Evolutionary conservation across 2,329 filamentous ascomycete species (phyloP).

Genomic region (Colletotrichum acutatum): DNA sequence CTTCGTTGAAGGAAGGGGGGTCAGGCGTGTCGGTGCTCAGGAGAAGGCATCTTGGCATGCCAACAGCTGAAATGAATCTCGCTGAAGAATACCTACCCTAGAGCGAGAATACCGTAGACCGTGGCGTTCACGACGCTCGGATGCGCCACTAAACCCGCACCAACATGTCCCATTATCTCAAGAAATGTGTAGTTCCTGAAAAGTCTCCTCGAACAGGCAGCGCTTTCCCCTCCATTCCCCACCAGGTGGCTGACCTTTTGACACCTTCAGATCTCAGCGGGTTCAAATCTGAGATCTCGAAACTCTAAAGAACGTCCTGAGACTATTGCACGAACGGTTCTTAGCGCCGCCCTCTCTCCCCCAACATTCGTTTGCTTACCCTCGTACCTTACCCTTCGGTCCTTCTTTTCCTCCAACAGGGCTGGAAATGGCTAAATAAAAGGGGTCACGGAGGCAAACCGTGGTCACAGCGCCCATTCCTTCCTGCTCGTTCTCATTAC

Average conservation of each 20-base stretch:
- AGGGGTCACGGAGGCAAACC: neutral
- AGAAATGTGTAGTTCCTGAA: neutral
- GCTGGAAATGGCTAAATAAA: neutral
- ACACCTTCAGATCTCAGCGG: slow-evolving; percentile 18
- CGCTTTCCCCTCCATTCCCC: neutral
- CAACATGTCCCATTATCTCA: neutral
- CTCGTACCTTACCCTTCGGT: neutral
- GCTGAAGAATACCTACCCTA: no score
- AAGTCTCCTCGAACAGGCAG: neutral
- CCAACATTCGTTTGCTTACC: neutral
- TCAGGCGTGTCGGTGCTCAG: neutral
- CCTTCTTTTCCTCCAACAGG: neutral
- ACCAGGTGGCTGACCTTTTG: slow-evolving; percentile 10
- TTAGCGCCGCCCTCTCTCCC: neutral
- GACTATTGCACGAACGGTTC: neutral
- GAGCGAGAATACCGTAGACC: neutral
- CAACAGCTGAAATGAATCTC: neutral
- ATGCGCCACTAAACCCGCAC: slow-evolving; percentile 11
- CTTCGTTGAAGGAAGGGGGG: neutral
- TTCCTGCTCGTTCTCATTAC: neutral
- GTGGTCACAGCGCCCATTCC: neutral
- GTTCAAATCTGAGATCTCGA: slow-evolving; percentile 1
- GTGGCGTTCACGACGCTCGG: slow-evolving; percentile 14
- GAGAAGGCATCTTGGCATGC: neutral
- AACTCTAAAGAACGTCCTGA: slow-evolving; percentile 19